phyloP scores from a whole-genome alignment of 2,329 filamentous ascomycete species.

The Cordyceps farinosa region DNA sequence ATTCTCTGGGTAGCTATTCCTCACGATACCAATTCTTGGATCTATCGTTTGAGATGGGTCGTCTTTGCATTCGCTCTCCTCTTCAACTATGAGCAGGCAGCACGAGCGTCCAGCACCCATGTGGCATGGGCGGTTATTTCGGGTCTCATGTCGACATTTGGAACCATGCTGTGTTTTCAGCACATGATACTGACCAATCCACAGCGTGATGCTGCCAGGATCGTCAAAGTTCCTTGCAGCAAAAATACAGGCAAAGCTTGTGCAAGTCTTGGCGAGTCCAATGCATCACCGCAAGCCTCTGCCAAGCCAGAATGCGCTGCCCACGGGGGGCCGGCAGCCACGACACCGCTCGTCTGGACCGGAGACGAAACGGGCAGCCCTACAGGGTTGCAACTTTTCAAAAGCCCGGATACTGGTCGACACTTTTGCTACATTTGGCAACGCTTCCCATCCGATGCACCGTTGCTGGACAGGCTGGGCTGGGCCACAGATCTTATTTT shows the following conservation, averaged over 20 bases:
- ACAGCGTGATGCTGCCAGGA: constrained; percentile 54
- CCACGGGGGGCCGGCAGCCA: neutral
- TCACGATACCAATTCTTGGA: constrained; percentile 47
- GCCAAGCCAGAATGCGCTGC: neutral
- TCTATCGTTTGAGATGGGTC: constrained; percentile 48
- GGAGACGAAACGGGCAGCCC: neutral
- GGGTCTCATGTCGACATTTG: constrained; percentile 50
- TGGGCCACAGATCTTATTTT: constrained; percentile 56
- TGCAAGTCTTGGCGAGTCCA: neutral
- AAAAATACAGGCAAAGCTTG: neutral
- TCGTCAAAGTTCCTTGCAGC: constrained; percentile 29
- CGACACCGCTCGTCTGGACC: neutral
- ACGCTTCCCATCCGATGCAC: constrained; percentile 48
- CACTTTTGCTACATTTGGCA: constrained; percentile 58
- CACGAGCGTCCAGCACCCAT: constrained; percentile 46
- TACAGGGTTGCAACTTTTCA: neutral
- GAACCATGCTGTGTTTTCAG: constrained; percentile 46
- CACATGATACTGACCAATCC: constrained; percentile 53
- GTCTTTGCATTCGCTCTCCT: constrained; percentile 42
- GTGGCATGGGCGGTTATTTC: constrained; percentile 47
- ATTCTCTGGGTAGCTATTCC: constrained; percentile 54
- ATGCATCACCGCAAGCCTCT: neutral
- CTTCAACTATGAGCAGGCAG: constrained; percentile 43
- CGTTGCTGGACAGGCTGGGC: constrained; percentile 47
- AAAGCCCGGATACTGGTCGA: constrained; percentile 16